Evolutionary conservation across 2,329 filamentous ascomycete species (phyloP).

Genomic region (Cercospora sp.): DNA sequence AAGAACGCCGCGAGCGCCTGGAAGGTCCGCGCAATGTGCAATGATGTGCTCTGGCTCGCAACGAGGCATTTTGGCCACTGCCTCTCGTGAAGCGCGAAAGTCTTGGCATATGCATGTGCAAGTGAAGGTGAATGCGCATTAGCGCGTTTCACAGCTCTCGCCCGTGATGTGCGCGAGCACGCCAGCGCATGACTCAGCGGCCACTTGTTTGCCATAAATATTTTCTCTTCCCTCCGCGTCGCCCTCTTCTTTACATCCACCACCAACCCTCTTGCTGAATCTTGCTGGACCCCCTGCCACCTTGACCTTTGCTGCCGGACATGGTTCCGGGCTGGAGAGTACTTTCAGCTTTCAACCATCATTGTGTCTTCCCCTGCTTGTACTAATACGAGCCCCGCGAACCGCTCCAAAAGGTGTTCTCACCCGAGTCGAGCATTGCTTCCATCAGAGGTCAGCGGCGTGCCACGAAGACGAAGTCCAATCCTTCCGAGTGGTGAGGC

Average conservation of each 20-base stretch:
- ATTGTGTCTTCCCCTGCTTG: not conserved
- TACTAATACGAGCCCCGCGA: constrained; percentile 1
- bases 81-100: not conserved
- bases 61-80: not conserved
- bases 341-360: not conserved
- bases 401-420: not conserved
- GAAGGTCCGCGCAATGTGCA: too few species aligned
- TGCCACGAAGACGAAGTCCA: constrained; percentile 6
- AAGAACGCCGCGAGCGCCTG: too few species aligned
- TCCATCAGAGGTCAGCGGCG: not conserved
- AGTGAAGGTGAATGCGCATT: constrained; percentile 3
- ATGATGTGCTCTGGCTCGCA: not conserved
- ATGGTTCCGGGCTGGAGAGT: not conserved
- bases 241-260: not conserved
- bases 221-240: not conserved
- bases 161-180: not conserved
- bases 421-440: not conserved
- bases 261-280: not conserved
- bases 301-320: not conserved
- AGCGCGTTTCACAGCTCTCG: not conserved
- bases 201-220: not conserved
- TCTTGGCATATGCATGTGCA: not conserved
- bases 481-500: not conserved
- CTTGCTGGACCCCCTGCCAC: not conserved
- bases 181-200: not conserved